Evolutionary conservation across 1,284 basidiomycete genomes (phyloP).

Genomic region (Papiliotrema fonsecae): DNA sequence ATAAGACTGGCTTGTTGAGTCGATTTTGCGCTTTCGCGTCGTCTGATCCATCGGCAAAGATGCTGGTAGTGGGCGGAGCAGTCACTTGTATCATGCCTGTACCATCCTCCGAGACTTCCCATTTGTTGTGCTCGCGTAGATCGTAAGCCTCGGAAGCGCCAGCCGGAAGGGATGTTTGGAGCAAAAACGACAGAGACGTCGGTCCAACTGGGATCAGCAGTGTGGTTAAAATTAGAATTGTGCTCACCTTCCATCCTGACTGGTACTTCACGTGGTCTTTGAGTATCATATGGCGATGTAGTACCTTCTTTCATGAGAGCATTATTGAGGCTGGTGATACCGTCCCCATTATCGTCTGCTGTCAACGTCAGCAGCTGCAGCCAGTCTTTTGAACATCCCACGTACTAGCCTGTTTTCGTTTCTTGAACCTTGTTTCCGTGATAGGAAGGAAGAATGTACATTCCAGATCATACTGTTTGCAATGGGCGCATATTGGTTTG

Average conservation of each 20-base stretch:
- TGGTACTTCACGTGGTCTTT: slow-evolving; percentile 11
- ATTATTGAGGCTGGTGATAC: slow-evolving; percentile 3
- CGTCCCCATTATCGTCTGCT: slow-evolving; percentile 1
- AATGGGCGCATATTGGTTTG: slow-evolving; percentile 44
- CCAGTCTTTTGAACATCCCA: neutral
- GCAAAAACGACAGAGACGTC: slow-evolving; percentile 75
- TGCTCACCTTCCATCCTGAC: slow-evolving; percentile 28
- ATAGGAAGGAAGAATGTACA: slow-evolving; percentile 98
- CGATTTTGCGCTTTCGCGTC: slow-evolving; percentile 24
- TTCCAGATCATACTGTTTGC: slow-evolving; percentile 72
- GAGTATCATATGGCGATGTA: neutral
- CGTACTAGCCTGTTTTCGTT: slow-evolving; percentile 69
- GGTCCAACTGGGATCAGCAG: slow-evolving; percentile 56
- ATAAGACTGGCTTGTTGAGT: slow-evolving; percentile 51
- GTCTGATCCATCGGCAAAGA: slow-evolving; percentile 23
- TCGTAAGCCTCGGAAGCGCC: slow-evolving; percentile 82
- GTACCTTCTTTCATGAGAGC: neutral
- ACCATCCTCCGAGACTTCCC: slow-evolving; percentile 70
- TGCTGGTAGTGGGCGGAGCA: slow-evolving; percentile 50
- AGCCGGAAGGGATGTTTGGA: slow-evolving; percentile 81
- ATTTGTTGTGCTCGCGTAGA: slow-evolving; percentile 72
- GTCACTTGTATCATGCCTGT: slow-evolving; percentile 84
- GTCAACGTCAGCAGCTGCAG: slow-evolving; percentile 1
- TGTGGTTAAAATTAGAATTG: neutral
- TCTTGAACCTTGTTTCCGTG: slow-evolving; percentile 96